phyloP scores from a whole-genome alignment of 306 rosid genomes.

The Crataegus laevigata region DNA sequence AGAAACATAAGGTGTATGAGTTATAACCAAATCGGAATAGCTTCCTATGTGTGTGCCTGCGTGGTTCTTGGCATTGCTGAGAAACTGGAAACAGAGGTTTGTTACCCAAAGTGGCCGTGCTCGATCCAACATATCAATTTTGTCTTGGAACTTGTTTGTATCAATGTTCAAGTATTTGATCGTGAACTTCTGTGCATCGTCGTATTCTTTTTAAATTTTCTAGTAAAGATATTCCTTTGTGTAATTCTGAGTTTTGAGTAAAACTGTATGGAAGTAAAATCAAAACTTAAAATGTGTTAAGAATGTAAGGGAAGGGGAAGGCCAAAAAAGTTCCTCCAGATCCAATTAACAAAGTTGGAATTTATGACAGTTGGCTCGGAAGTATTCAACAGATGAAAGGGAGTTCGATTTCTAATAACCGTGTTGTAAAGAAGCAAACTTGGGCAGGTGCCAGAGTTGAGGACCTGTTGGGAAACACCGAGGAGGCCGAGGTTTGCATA shows the following conservation, averaged over 20 bases:
- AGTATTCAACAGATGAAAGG: too few species aligned
- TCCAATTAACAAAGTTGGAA: neutral
- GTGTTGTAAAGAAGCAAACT: conserved; percentile 35
- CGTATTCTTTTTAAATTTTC: neutral
- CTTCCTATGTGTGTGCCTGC: neutral
- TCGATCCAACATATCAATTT: conserved; percentile 21
- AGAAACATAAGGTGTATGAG: conserved; percentile 14
- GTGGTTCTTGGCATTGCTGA: neutral
- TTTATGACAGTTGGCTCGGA: neutral
- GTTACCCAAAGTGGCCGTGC: neutral
- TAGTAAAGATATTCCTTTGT: neutral
- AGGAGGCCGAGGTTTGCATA: conserved; percentile 52
- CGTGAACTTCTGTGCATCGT: neutral
- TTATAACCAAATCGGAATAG: conserved; percentile 6
- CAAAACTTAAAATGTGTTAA: neutral
- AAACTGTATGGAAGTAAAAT: neutral
- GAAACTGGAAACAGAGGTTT: neutral
- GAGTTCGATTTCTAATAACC: conserved; percentile 17
- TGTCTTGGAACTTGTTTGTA: conserved; percentile 3
- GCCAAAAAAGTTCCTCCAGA: neutral
- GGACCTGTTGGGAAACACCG: conserved; percentile 33
- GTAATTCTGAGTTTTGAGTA: neutral
- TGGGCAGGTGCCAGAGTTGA: conserved; percentile 28
- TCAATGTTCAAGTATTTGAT: neutral
- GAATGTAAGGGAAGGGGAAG: neutral